Evolutionary conservation across 2,329 filamentous ascomycete genomes (phyloP).

Genomic region (Trichophaea hybrida): DNA sequence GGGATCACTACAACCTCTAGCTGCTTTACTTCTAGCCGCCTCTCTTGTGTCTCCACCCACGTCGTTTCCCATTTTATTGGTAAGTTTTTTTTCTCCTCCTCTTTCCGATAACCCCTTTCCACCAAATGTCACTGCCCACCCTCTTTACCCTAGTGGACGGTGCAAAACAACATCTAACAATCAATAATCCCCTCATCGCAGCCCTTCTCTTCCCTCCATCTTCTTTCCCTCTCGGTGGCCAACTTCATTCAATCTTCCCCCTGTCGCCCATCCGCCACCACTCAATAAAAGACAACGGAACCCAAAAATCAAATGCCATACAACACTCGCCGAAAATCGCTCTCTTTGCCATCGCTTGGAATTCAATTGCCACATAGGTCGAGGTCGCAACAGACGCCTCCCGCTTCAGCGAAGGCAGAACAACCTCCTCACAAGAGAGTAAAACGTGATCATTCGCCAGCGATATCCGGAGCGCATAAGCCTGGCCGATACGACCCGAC

Average conservation of each 20-base stretch:
- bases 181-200: constrained; percentile 9
- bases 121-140: constrained; percentile 13
- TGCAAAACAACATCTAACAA: constrained; percentile 15
- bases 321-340: constrained; percentile 90
- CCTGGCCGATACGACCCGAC: constrained; percentile 52
- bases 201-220: not conserved
- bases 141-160: constrained; percentile 16
- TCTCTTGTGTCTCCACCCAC: not conserved
- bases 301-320: constrained; percentile 55
- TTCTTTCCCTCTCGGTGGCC: not conserved
- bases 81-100: constrained; percentile 13
- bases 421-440: constrained; percentile 42
- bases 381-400: constrained; percentile 44
- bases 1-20: not conserved
- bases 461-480: constrained; percentile 32
- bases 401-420: constrained; percentile 47
- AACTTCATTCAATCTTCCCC: not conserved
- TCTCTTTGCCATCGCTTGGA: constrained; percentile 82
- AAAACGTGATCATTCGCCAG: constrained; percentile 30
- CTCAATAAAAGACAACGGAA: not conserved
- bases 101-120: constrained; percentile 10
- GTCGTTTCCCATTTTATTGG: constrained; percentile 15
- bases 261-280: not conserved
- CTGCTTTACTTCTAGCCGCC: not conserved
- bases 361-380: constrained; percentile 60